A percentile compares a stretch with the other conserved stretches of the same genome.
These are phyloP conservation scores for Tuctoria greenei DNA, from an alignment of 176 grass and related monocot species.

Conservation along the genomic window DNA sequence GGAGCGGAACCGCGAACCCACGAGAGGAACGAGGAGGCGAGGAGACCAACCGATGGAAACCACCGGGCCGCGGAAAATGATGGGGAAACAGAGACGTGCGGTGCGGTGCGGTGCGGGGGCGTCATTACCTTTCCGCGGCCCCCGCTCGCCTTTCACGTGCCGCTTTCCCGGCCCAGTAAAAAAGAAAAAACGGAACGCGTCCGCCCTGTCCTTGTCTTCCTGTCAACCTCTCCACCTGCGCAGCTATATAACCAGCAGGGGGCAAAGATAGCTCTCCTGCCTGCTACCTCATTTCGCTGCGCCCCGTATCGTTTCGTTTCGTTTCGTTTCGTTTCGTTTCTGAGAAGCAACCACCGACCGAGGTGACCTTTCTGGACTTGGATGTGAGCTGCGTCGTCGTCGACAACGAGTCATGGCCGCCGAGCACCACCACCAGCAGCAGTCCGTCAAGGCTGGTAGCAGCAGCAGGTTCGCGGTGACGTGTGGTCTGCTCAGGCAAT, in stretches of 20 bases:
- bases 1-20: no score
- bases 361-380: no score
- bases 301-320: no score
- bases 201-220: neutral
- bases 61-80: no score
- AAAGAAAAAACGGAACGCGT: neutral
- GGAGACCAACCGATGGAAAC: no score
- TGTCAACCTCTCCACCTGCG: conserved; percentile 16
- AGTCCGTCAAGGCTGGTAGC: neutral
- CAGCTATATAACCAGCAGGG: conserved; percentile 20
- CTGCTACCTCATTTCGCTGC: neutral
- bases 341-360: conserved; percentile 12
- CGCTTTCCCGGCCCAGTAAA: neutral
- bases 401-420: conserved; percentile 16
- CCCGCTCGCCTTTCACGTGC: conserved; percentile 43
- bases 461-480: conserved; percentile 59
- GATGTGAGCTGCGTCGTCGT: no score
- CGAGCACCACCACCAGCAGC: neutral
- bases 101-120: no score
- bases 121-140: neutral
- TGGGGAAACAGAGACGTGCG: conserved; percentile 4
- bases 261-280: neutral
- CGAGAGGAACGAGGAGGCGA: no score
- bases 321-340: conserved; percentile 30
- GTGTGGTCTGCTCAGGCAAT: conserved; percentile 63